Base-by-base conservation (phyloP, 352 stramenopile genomes). In the Phytopythium sindhum region DNA sequence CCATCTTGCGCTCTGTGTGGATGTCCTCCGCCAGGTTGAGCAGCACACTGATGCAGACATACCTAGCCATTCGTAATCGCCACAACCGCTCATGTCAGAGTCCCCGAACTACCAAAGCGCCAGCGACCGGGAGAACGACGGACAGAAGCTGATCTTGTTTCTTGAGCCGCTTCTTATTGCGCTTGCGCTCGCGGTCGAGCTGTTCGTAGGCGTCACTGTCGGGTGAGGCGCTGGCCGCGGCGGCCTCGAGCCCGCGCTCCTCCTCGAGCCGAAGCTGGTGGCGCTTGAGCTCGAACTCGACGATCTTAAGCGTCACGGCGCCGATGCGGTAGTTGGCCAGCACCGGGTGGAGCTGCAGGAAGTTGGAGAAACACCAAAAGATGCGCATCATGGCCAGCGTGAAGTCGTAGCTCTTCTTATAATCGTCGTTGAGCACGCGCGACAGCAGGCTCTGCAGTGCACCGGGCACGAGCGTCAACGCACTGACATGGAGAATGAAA, bases 311-410 rank as follows among this genome's bases (percentile, higher is more conserved):
- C 44, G 91, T 97, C 53, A 98, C 85, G 33, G 90, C 86, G 47
- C 96, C 96, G 21, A 98, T 97, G 37, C 91, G 89, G 71, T 98
- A 97, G 69, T 96, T 98, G 56, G 78, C 81, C 35, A 99, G 76
- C 56, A 97, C 88, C 28, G 82, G 73, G 64, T 99, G 96, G 60
- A 98, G 92, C 73, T 98, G 91, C 54, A 97, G 68, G 64, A 98
- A 97, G 75, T 97, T 98, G 59, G 91, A 98, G 64, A 98, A 97
- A 60, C 91, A 95, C 73, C 95, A 96, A 66, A 98, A 98, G 57
- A 98, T 91, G 64, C 96, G 88, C 79, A 98, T 91, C 72, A 99
- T 96, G 11, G 92, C 96, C 66, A 98, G 92, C 33, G 88, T 89
- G 54, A 99, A 92, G 71, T 98, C 95, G 60, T 93, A 94, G 57